phyloP scores from a whole-genome alignment of 2,329 filamentous ascomycete species.

The Cylindrodendrum hubeiense region DNA sequence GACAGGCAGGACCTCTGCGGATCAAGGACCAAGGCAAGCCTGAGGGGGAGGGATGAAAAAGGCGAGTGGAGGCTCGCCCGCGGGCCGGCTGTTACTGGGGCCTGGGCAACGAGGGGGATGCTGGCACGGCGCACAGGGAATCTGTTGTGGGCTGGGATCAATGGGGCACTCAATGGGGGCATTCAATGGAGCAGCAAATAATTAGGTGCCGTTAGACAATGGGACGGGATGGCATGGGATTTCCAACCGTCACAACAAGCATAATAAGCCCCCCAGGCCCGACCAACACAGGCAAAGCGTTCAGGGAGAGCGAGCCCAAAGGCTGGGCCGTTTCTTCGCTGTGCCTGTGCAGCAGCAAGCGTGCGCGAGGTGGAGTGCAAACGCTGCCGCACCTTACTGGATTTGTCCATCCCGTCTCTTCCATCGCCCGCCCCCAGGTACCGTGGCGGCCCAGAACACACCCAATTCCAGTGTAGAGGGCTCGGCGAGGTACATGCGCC shows the following conservation, averaged over 20 bases:
- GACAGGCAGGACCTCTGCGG: conserved; percentile 15
- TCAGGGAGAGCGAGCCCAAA: conserved; percentile 10
- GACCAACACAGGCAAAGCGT: conserved; percentile 10
- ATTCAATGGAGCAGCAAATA: conserved; percentile 8
- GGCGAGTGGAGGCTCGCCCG: conserved; percentile 23
- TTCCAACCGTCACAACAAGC: conserved; percentile 15
- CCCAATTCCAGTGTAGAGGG: conserved; percentile 14
- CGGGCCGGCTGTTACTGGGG: conserved; percentile 26
- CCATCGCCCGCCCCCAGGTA: conserved; percentile 14
- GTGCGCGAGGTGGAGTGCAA: conserved; percentile 24
- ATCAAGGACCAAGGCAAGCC: conserved; percentile 3
- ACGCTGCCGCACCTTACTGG: conserved; percentile 27
- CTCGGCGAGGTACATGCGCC: conserved; percentile 23
- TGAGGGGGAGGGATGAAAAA: conserved; percentile 12
- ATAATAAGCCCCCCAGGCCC: not conserved
- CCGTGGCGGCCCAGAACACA: conserved; percentile 14
- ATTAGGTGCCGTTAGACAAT: conserved; percentile 6
- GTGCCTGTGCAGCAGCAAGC: conserved; percentile 14
- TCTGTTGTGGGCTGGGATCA: conserved; percentile 10
- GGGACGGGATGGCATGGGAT: conserved; percentile 10
- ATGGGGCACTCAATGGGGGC: not conserved
- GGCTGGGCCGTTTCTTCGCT: conserved; percentile 19
- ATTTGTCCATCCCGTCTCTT: conserved; percentile 26
- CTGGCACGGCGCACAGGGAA: conserved; percentile 19
- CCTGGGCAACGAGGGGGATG: conserved; percentile 33